Conservation (phyloP, 148 eudicot species). For the Beta vulgaris region DNA sequence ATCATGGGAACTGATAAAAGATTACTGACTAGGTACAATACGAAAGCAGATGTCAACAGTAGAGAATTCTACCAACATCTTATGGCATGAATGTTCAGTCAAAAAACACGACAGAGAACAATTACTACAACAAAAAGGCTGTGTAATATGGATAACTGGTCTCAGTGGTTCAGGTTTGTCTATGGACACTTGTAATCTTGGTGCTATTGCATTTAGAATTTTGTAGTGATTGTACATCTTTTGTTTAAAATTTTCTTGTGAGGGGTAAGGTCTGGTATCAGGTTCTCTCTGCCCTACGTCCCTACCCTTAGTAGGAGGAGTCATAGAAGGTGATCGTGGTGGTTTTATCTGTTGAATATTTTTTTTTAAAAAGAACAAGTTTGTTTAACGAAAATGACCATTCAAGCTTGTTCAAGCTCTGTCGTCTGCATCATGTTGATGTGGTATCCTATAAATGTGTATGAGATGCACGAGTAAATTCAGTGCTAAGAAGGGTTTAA, state of each 20-base stretch:
- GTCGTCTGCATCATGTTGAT: neutral
- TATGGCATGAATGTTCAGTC: constrained; percentile 85
- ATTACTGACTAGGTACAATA: constrained; percentile 39
- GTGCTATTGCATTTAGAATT: neutral
- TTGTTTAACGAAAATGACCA: too few species aligned
- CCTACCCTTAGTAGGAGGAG: neutral
- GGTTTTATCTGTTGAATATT: neutral
- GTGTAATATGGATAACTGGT: constrained; percentile 95
- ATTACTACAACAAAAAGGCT: constrained; percentile 87
- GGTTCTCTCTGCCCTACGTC: neutral
- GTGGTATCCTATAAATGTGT: neutral
- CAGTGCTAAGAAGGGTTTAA: neutral
- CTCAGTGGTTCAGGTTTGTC: constrained; percentile 97
- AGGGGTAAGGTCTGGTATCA: neutral
- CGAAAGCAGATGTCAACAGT: constrained; percentile 35
- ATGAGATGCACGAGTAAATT: neutral
- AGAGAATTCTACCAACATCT: constrained; percentile 62
- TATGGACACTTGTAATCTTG: constrained; percentile 15
- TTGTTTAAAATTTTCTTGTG: neutral
- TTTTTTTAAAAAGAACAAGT: too few species aligned
- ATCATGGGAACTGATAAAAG: constrained; percentile 14
- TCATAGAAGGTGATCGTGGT: neutral
- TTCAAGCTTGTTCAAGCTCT: neutral
- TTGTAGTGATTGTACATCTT: neutral
- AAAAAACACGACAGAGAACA: constrained; percentile 68